Evolutionary conservation across 1,139 yeast species (phyloP).

Genomic region (Taiozyma sp.): DNA sequence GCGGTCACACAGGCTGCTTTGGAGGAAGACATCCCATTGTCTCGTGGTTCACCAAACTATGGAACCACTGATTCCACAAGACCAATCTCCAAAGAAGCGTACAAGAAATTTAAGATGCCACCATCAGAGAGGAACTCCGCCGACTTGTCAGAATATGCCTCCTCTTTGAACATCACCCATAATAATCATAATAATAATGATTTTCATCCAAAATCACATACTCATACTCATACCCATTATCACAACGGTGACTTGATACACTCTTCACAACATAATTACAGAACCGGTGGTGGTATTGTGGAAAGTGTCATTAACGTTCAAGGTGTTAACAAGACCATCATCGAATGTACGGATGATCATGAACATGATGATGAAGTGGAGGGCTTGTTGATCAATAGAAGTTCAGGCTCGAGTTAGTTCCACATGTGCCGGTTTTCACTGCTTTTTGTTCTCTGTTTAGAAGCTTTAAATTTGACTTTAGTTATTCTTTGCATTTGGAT

Average conservation of each 20-base stretch:
- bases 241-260: background rate
- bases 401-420: background rate
- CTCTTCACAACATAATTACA: conserved; percentile 16
- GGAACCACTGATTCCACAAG: conserved; percentile 12
- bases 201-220: background rate
- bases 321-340: conserved; percentile 84
- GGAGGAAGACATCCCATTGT: conserved; percentile 2
- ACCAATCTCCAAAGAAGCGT: conserved; percentile 1
- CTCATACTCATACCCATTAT: background rate
- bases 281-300: conserved; percentile 72
- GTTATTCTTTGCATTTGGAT: background rate
- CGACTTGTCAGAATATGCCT: conserved; percentile 15
- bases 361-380: conserved; percentile 9
- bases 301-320: conserved; percentile 81
- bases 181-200: background rate
- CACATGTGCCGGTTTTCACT: background rate
- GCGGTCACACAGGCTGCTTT: conserved; percentile 5
- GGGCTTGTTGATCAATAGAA: background rate
- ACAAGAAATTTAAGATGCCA: conserved; percentile 13
- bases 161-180: background rate
- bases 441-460: background rate
- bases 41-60: conserved; percentile 19
- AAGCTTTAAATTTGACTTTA: background rate
- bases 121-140: conserved; percentile 8
- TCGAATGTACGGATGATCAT: conserved; percentile 40